Evolutionary conservation across 352 stramenopile genomes (phyloP).

Genomic region (Phytopythium delawarense): DNA sequence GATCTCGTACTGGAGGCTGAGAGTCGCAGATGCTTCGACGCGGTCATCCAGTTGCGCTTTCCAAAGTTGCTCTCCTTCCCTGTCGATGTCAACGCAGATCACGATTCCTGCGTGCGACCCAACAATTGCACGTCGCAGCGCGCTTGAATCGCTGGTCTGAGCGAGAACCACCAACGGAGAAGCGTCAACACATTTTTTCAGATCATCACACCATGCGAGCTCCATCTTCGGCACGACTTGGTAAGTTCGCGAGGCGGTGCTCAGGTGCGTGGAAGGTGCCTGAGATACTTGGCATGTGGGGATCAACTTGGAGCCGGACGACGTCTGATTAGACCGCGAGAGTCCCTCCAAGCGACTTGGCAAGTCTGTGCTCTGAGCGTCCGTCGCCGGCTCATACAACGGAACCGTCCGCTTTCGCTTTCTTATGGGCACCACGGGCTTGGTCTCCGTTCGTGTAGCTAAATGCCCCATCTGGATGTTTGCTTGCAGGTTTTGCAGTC

Average conservation of each 20-base stretch:
- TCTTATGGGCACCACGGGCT: background rate
- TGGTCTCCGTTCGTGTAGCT: background rate
- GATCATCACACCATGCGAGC: slow-evolving; percentile 28
- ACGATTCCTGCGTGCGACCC: slow-evolving; percentile 47
- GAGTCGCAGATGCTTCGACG: slow-evolving; percentile 45
- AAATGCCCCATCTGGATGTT: background rate
- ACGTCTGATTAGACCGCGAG: background rate
- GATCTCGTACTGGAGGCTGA: slow-evolving; percentile 23
- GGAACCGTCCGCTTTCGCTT: background rate
- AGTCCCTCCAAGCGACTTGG: background rate
- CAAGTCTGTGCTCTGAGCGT: background rate
- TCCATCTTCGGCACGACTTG: slow-evolving; percentile 5
- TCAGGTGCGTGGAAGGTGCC: background rate
- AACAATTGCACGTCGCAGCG: slow-evolving; percentile 27
- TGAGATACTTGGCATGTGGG: background rate
- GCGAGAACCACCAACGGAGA: slow-evolving; percentile 46
- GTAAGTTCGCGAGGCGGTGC: background rate
- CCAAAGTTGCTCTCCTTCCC: slow-evolving; percentile 26
- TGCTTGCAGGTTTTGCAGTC: background rate
- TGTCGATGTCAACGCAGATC: slow-evolving; percentile 36
- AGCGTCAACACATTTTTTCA: slow-evolving; percentile 61
- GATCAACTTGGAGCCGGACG: background rate
- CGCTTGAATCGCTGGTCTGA: background rate
- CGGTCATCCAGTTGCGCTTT: slow-evolving; percentile 40
- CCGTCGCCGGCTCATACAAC: background rate